Percentiles rank a stretch among this genome's conserved stretches.
phyloP scores from a whole-genome alignment of 371 early-diverging fungal genomes.

The Rhizopus microsporus region DNA sequence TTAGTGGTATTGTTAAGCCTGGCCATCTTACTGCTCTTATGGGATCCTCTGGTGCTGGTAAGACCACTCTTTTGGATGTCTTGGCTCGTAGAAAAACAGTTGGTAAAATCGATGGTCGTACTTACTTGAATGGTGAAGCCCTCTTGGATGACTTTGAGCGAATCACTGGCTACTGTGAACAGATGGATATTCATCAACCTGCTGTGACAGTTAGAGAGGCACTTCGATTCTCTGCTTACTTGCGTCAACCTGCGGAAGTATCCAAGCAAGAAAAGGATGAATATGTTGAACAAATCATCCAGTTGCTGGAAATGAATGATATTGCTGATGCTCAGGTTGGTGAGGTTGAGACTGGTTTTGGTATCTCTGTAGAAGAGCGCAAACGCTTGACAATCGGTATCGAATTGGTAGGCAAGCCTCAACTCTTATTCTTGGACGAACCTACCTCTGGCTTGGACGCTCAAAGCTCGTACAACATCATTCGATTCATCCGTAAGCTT shows the following conservation, averaged over 20 bases:
- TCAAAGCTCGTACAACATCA: constrained; percentile 71
- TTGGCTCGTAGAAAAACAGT: constrained; percentile 79
- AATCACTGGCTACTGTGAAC: constrained; percentile 81
- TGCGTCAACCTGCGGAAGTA: constrained; percentile 66
- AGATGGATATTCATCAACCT: constrained; percentile 79
- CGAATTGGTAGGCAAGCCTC: constrained; percentile 77
- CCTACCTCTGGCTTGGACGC: constrained; percentile 83
- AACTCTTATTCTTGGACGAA: constrained; percentile 83
- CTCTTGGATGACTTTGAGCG: constrained; percentile 65
- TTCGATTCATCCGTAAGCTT: constrained; percentile 72
- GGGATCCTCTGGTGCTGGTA: constrained; percentile 90
- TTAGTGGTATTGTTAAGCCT: constrained; percentile 59
- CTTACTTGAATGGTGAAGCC: constrained; percentile 64
- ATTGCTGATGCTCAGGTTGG: constrained; percentile 65
- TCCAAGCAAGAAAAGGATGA: constrained; percentile 65
- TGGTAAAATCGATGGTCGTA: constrained; percentile 74
- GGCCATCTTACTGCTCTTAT: constrained; percentile 78
- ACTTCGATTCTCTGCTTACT: constrained; percentile 69
- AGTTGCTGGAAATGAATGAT: constrained; percentile 64
- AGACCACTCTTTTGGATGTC: constrained; percentile 87
- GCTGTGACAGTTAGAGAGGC: constrained; percentile 69
- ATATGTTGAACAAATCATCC: constrained; percentile 71
- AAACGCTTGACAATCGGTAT: constrained; percentile 69
- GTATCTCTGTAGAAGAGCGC: constrained; percentile 68
- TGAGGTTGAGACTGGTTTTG: constrained; percentile 59